Percentiles rank a stretch among this genome's conserved stretches.
Conservation (phyloP, 2,329 filamentous ascomycete species). For the Alternaria novae-zelandiae region DNA sequence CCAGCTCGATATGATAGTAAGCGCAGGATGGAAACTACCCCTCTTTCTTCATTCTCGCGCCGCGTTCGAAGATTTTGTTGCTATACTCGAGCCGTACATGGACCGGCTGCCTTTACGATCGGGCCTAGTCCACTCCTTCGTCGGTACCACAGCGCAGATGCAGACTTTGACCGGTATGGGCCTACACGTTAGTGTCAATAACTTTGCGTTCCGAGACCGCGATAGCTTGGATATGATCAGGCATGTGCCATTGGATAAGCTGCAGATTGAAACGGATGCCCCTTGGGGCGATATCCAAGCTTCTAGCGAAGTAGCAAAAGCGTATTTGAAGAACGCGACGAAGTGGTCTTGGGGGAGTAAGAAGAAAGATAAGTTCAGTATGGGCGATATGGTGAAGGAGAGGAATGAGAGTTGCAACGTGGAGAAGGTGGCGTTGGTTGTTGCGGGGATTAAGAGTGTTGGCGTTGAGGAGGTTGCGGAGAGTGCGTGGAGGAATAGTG, state of each 20-base stretch:
- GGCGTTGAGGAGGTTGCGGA: slow-evolving; percentile 53
- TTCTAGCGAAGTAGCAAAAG: slow-evolving; percentile 48
- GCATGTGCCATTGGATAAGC: slow-evolving; percentile 48
- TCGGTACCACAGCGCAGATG: slow-evolving; percentile 52
- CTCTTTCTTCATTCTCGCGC: slow-evolving; percentile 53
- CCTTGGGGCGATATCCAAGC: slow-evolving; percentile 56
- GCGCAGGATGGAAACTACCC: slow-evolving; percentile 45
- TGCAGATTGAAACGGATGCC: slow-evolving; percentile 59
- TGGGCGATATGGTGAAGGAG: slow-evolving; percentile 57
- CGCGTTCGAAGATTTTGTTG: slow-evolving; percentile 53
- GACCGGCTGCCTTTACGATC: slow-evolving; percentile 39
- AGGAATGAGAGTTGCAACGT: slow-evolving; percentile 60
- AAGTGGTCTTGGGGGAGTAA: slow-evolving; percentile 50
- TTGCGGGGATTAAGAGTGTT: slow-evolving; percentile 57
- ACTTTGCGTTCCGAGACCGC: slow-evolving; percentile 53
- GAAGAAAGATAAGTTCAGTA: slow-evolving; percentile 59
- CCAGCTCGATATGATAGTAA: slow-evolving; percentile 51
- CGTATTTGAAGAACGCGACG: slow-evolving; percentile 50
- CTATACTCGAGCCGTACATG: slow-evolving; percentile 51
- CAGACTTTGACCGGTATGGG: slow-evolving; percentile 45
- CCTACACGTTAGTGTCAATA: slow-evolving; percentile 58
- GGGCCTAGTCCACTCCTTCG: slow-evolving; percentile 52
- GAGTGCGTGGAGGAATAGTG: slow-evolving; percentile 49
- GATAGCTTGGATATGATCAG: slow-evolving; percentile 54
- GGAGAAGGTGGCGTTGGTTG: slow-evolving; percentile 55